These are phyloP conservation scores for Globisporangium orthogonon DNA, from an alignment of 352 stramenopile genomes.

Conservation along the genomic window DNA sequence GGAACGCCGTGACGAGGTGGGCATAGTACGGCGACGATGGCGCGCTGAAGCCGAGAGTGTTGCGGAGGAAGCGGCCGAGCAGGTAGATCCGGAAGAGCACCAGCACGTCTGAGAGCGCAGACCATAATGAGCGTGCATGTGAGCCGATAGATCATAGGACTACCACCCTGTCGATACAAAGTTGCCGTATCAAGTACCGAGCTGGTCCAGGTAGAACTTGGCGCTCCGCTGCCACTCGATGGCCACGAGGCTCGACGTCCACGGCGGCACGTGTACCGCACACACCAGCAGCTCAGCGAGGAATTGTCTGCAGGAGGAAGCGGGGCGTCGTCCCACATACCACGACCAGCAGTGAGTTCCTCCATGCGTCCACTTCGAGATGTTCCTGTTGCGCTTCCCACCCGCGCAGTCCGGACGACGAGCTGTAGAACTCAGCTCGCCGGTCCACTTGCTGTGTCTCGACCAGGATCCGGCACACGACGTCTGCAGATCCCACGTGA, in stretches of 20 bases:
- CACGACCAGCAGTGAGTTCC: neutral
- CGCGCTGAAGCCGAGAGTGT: slow-evolving; percentile 34
- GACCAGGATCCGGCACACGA: slow-evolving; percentile 34
- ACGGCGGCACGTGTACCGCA: slow-evolving; percentile 30
- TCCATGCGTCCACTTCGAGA: too few species aligned
- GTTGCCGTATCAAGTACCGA: slow-evolving; percentile 20
- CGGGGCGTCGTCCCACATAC: neutral
- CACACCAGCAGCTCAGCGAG: slow-evolving; percentile 35
- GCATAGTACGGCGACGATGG: slow-evolving; percentile 27
- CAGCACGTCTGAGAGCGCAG: slow-evolving; percentile 25
- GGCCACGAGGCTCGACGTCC: slow-evolving; percentile 22
- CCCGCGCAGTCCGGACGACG: slow-evolving; percentile 33
- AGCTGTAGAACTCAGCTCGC: slow-evolving; percentile 23
- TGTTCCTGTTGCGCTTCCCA: slow-evolving; percentile 5
- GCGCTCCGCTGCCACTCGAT: slow-evolving; percentile 19
- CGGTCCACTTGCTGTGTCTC: slow-evolving; percentile 30
- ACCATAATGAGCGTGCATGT: neutral
- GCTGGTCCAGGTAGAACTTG: slow-evolving; percentile 38
- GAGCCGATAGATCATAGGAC: neutral
- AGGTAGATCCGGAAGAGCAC: slow-evolving; percentile 51
- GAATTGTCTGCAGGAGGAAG: slow-evolving; percentile 21
- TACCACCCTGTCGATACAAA: too few species aligned
- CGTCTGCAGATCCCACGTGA: slow-evolving; percentile 8
- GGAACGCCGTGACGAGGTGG: slow-evolving; percentile 40
- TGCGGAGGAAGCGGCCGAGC: slow-evolving; percentile 42